phyloP scores from a whole-genome alignment of 495 filamentous ascomycete genomes.

The Daldinia childiae region DNA sequence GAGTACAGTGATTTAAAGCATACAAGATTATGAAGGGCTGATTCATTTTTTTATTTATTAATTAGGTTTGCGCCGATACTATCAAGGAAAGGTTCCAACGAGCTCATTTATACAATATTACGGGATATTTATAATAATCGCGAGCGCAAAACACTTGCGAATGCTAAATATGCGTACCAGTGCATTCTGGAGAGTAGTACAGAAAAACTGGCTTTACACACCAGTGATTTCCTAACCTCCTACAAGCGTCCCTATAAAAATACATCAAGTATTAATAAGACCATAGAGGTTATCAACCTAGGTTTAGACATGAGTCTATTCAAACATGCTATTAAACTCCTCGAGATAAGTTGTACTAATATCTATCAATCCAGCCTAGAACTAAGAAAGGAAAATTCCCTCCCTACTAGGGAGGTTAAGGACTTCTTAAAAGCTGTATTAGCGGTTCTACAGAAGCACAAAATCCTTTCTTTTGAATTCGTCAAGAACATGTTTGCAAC shows the following conservation, averaged over 20 bases:
- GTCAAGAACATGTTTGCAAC: constrained; percentile 11
- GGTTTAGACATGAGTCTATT: constrained; percentile 10
- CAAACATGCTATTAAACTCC: not conserved
- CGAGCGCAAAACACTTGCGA: not conserved
- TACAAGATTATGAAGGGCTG: constrained; percentile 2
- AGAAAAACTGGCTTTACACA: constrained; percentile 15
- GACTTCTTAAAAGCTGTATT: constrained; percentile 1
- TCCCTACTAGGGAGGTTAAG: not conserved
- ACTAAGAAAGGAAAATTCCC: not conserved
- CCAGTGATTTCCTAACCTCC: not conserved
- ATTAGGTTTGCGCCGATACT: constrained; percentile 11
- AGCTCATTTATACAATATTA: constrained; percentile 10
- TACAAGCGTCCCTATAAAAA: not conserved
- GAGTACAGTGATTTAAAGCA: not conserved
- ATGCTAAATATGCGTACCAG: not conserved
- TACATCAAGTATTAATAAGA: not conserved
- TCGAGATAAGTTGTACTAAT: constrained; percentile 11
- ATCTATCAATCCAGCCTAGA: constrained; percentile 4
- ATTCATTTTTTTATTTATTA: not conserved
- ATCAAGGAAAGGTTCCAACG: not conserved
- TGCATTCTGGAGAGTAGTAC: constrained; percentile 13
- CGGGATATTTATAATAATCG: constrained; percentile 2
- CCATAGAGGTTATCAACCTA: constrained; percentile 3
- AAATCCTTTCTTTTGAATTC: not conserved
- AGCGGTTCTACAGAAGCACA: constrained; percentile 6